Evolutionary conservation across 2,329 filamentous ascomycete genomes (phyloP).

Genomic region (Microsporum canis): DNA sequence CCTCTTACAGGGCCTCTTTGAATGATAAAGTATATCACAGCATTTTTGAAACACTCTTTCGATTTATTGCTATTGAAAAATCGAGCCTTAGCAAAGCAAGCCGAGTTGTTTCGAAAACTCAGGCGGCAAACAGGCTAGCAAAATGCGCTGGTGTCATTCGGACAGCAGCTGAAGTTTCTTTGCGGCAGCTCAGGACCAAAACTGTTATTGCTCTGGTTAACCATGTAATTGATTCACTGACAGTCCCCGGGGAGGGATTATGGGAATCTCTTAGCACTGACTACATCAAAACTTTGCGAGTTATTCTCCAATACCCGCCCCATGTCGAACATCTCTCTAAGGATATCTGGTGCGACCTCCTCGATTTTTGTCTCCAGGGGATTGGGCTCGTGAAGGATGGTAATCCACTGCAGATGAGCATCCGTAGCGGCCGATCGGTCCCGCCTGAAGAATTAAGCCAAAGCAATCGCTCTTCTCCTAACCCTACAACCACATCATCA

Average conservation of each 20-base stretch:
- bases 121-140: constrained; percentile 48
- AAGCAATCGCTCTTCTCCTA: constrained; percentile 23
- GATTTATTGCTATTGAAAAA: constrained; percentile 59
- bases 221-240: constrained; percentile 67
- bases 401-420: constrained; percentile 22
- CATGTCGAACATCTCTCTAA: constrained; percentile 68
- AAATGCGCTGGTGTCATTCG: constrained; percentile 62
- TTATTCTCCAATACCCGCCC: constrained; percentile 58
- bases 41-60: constrained; percentile 71
- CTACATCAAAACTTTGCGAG: constrained; percentile 64
- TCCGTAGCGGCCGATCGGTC: constrained; percentile 21
- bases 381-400: constrained; percentile 32
- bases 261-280: constrained; percentile 61
- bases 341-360: constrained; percentile 56
- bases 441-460: constrained; percentile 21
- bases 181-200: constrained; percentile 58
- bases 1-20: constrained; percentile 36
- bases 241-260: constrained; percentile 49
- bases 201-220: constrained; percentile 69
- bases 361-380: constrained; percentile 58
- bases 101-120: constrained; percentile 41
- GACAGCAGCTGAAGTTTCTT: constrained; percentile 57
- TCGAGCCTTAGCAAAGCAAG: constrained; percentile 47
- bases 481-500: constrained; percentile 19
- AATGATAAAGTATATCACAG: constrained; percentile 69